phyloP scores from a whole-genome alignment of 169 alveolate genomes.

The Plasmodium yoelii region DNA sequence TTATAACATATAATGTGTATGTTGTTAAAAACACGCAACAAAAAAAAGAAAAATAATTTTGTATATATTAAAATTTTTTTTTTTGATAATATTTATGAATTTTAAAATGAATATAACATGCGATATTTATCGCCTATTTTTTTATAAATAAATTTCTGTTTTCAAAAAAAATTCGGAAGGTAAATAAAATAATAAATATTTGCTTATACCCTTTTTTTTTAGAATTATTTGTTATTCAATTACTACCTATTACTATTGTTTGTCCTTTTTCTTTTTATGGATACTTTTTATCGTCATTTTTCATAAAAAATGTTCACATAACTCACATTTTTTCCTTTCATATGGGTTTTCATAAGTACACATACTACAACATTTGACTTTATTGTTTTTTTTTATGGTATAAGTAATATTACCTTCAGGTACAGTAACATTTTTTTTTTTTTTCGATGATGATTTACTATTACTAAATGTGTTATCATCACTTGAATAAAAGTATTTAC shows the following conservation, averaged over 20 bases:
- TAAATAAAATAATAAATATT: neutral
- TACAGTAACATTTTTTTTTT: constrained; percentile 14
- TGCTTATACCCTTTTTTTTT: neutral
- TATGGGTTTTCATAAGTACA: constrained; percentile 68
- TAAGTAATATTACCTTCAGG: constrained; percentile 61
- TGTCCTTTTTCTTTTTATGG: no score
- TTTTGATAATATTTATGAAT: no score
- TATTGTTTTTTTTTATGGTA: constrained; percentile 51
- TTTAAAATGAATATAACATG: neutral
- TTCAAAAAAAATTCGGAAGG: neutral
- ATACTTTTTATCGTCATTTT: neutral
- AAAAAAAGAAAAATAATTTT: no score
- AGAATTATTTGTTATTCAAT: neutral
- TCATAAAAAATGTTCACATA: constrained; percentile 43
- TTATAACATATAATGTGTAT: no score
- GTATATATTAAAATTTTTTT: no score
- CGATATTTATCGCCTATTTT: no score
- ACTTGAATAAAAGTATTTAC: neutral
- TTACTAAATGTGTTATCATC: neutral
- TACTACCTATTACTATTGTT: no score
- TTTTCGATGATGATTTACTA: neutral
- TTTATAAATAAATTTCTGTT: no score
- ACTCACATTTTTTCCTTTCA: constrained; percentile 58
- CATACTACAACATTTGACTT: constrained; percentile 43
- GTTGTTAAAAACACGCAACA: no score